phyloP scores from a whole-genome alignment of 345 rosid species.

The Aquilaria malaccensis region DNA sequence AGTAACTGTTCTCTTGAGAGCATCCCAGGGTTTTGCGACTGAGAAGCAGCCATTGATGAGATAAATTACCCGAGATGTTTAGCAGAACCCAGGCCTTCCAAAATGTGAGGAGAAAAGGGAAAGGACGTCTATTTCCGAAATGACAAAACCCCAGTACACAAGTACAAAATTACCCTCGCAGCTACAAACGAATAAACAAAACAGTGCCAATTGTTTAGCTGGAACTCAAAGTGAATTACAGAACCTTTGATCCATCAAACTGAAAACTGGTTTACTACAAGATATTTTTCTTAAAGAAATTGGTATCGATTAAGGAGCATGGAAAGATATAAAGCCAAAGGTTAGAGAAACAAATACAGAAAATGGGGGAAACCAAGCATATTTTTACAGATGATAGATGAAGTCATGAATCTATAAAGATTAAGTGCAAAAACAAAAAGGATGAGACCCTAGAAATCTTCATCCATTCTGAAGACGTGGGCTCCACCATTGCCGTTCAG shows the following conservation, averaged over 20 bases:
- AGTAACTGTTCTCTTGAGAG: slow-evolving; percentile 58
- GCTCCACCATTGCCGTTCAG: slow-evolving; percentile 43
- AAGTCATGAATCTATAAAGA: neutral
- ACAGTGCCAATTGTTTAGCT: too few relatives aligned
- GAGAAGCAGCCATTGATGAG: slow-evolving; percentile 13
- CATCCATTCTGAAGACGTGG: slow-evolving; percentile 69
- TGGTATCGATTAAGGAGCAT: too few relatives aligned
- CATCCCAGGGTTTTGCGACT: slow-evolving; percentile 45
- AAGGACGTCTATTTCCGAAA: neutral
- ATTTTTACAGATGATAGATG: too few relatives aligned
- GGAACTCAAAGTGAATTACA: too few relatives aligned
- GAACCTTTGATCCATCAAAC: too few relatives aligned
- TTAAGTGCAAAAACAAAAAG: neutral
- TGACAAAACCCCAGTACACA: neutral
- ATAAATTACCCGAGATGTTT: neutral
- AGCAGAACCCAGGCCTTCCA: neutral
- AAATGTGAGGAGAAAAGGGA: neutral
- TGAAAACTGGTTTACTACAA: too few relatives aligned
- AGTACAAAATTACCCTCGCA: slow-evolving; percentile 3
- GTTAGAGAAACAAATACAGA: neutral
- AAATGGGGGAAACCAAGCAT: neutral
- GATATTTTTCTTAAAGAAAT: too few relatives aligned
- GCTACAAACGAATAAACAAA: too few relatives aligned
- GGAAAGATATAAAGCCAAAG: too few relatives aligned
- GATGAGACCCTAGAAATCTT: slow-evolving; percentile 44